These are phyloP conservation scores for Sisymbrium irio DNA, from an alignment of 345 rosid species.

Conservation along the genomic window DNA sequence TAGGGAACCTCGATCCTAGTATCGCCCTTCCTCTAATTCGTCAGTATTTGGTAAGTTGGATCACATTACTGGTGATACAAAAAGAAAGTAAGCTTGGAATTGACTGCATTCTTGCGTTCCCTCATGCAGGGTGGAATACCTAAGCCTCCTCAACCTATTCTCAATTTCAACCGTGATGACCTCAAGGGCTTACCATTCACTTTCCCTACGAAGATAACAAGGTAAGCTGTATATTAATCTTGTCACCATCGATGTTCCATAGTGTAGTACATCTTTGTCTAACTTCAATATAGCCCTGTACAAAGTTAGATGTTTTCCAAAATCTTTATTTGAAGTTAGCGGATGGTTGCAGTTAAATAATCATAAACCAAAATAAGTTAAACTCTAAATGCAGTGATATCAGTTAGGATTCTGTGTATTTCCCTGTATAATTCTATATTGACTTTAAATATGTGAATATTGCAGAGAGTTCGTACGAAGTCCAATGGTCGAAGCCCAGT, in stretches of 20 bases:
- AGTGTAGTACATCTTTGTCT: neutral
- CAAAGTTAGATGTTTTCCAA: neutral
- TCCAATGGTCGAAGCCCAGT: slow-evolving; percentile 92
- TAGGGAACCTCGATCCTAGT: slow-evolving; percentile 76
- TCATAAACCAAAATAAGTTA: neutral
- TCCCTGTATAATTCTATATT: neutral
- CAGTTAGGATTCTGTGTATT: neutral
- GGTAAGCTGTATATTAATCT: slow-evolving; percentile 38
- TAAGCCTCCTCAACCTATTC: slow-evolving; percentile 65
- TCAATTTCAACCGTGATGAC: slow-evolving; percentile 61
- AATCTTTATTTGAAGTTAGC: neutral
- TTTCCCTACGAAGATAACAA: slow-evolving; percentile 60
- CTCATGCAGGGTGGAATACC: slow-evolving; percentile 73
- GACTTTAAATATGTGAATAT: slow-evolving; percentile 29
- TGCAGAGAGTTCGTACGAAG: slow-evolving; percentile 80
- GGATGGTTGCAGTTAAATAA: neutral
- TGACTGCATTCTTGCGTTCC: slow-evolving; percentile 6
- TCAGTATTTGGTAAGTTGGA: slow-evolving; percentile 77
- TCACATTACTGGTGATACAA: neutral
- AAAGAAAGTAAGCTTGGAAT: neutral
- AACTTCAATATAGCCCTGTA: neutral
- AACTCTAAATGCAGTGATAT: neutral
- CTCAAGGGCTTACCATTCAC: slow-evolving; percentile 83
- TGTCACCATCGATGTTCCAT: neutral
- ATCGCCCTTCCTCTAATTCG: slow-evolving; percentile 69